These are phyloP conservation scores for Linnemannia schmuckeri DNA, from an alignment of 192 early-diverging fungal genomes.

Conservation along the genomic window DNA sequence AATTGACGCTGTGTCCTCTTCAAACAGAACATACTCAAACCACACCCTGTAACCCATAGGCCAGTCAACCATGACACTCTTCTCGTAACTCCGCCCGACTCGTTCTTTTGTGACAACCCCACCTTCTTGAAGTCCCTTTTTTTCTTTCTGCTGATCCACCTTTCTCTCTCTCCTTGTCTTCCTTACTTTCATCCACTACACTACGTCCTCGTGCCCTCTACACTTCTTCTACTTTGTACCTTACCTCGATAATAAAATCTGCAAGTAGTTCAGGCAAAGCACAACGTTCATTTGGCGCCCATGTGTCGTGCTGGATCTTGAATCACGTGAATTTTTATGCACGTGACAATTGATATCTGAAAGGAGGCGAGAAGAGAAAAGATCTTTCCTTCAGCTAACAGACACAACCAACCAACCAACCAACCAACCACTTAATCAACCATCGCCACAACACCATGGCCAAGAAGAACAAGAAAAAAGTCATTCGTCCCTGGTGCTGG, in stretches of 20 bases:
- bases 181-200: neutral
- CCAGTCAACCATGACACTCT: neutral
- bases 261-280: too few species aligned
- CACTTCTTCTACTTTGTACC: neutral
- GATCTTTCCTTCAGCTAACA: neutral
- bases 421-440: neutral
- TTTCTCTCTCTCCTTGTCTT: neutral
- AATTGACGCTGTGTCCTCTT: neutral
- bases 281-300: too few species aligned
- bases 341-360: neutral
- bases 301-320: too few species aligned
- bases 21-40: neutral
- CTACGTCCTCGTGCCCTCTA: neutral
- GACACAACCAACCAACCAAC: neutral
- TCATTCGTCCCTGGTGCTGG: constrained; percentile 84
- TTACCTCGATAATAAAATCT: too few species aligned
- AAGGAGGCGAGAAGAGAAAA: neutral
- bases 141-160: neutral
- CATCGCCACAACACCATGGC: constrained; percentile 43
- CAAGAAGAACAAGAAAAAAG: constrained; percentile 79
- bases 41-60: neutral
- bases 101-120: neutral
- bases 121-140: neutral
- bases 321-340: neutral
- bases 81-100: neutral